Conservation (phyloP, 768 basidiomycete genomes). For the Polyporus arcularius region DNA sequence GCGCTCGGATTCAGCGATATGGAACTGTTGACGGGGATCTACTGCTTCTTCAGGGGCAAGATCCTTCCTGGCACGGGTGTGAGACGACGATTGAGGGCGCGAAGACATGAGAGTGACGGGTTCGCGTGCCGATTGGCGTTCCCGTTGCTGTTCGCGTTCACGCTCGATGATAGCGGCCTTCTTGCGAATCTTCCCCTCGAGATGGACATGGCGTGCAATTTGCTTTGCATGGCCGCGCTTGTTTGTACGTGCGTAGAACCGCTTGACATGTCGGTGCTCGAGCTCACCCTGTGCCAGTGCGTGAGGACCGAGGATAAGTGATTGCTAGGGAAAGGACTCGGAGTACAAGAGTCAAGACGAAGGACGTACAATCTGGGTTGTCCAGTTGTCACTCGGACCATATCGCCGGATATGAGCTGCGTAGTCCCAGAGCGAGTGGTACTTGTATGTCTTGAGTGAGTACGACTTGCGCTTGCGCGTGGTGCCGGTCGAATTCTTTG, state of each 20-base stretch:
- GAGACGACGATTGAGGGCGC: no score
- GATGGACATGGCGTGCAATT: slow-evolving; percentile 30
- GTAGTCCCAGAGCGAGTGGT: slow-evolving; percentile 28
- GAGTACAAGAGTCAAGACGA: no score
- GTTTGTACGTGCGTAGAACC: slow-evolving; percentile 37
- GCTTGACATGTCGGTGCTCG: slow-evolving; percentile 39
- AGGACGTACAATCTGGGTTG: slow-evolving; percentile 29
- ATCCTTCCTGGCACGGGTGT: no score
- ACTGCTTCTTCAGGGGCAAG: no score
- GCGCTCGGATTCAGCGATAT: background rate
- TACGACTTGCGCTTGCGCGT: slow-evolving; percentile 3
- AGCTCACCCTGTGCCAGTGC: slow-evolving; percentile 45
- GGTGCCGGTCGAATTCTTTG: background rate
- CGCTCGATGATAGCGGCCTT: slow-evolving; percentile 1
- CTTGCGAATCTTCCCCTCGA: slow-evolving; percentile 21
- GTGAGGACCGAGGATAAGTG: background rate
- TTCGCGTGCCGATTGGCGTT: no score
- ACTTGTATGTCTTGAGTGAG: slow-evolving; percentile 29
- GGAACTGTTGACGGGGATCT: background rate
- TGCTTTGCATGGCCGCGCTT: slow-evolving; percentile 32
- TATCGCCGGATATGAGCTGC: slow-evolving; percentile 4
- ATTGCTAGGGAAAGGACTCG: no score
- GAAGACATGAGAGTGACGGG: no score
- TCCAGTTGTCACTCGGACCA: slow-evolving; percentile 29
- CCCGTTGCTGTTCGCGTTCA: background rate